Percentiles rank a stretch among this genome's conserved stretches.
Evolutionary conservation across 805 yeast species (phyloP).

Genomic region (Lipomyces spencermartinsiae): DNA sequence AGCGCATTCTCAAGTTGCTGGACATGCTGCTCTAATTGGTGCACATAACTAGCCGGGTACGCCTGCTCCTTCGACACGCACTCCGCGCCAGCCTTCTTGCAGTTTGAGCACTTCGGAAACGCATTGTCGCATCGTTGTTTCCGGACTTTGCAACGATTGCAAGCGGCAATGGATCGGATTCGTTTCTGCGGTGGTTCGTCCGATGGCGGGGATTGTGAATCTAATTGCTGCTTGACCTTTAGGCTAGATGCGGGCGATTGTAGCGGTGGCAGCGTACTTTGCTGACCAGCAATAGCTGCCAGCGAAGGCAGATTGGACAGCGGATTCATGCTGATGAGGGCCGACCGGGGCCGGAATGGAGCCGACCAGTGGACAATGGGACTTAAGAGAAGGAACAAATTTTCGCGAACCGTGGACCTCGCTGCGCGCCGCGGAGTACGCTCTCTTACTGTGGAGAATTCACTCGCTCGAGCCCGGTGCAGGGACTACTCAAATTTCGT

Average conservation of each 20-base stretch:
- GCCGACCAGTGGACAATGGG: neutral
- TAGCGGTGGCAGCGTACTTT: neutral
- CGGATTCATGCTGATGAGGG: constrained; percentile 2
- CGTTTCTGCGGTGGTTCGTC: constrained; percentile 25
- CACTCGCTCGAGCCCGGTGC: neutral
- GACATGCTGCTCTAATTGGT: constrained; percentile 31
- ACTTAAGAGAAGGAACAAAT: neutral
- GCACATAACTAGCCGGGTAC: constrained; percentile 37
- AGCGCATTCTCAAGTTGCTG: constrained; percentile 24
- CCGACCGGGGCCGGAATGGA: neutral
- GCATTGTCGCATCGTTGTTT: constrained; percentile 70
- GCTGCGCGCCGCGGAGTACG: neutral
- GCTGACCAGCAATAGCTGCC: neutral
- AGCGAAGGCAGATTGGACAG: neutral
- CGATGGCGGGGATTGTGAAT: neutral
- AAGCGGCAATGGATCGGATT: constrained; percentile 69
- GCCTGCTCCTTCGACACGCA: constrained; percentile 56
- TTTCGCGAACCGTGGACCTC: neutral
- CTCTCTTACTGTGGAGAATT: neutral
- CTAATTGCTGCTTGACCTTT: neutral
- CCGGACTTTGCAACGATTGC: constrained; percentile 76
- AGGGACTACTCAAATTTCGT: no score
- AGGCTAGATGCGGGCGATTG: neutral
- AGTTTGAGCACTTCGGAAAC: constrained; percentile 66
- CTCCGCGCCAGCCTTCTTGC: constrained; percentile 66